These are phyloP conservation scores for Globisporangium recalcitrans DNA, from an alignment of 352 stramenopile genomes.

Conservation along the genomic window DNA sequence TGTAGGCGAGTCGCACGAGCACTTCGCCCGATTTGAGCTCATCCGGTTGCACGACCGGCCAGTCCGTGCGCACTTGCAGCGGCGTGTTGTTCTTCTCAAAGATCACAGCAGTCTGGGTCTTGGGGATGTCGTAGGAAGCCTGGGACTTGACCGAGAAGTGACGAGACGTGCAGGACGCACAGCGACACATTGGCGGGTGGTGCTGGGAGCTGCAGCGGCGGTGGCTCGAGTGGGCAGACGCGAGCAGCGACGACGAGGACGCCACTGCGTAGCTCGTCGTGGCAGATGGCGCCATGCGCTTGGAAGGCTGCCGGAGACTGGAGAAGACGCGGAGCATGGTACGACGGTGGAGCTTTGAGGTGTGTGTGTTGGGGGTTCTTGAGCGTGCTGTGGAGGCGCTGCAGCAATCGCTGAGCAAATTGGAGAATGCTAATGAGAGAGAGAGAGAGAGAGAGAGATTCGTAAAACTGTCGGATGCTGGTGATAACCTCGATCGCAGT, in stretches of 20 bases:
- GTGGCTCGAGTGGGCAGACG: conserved; percentile 14
- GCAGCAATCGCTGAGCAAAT: too few species aligned
- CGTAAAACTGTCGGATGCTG: too few species aligned
- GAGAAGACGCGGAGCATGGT: conserved; percentile 22
- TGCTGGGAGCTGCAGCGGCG: conserved; percentile 33
- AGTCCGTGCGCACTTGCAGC: conserved; percentile 42
- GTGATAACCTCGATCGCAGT: too few species aligned
- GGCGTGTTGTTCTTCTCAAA: conserved; percentile 44
- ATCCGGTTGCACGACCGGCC: conserved; percentile 37
- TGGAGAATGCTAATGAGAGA: too few species aligned
- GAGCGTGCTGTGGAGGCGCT: too few species aligned
- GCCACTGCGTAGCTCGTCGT: too few species aligned
- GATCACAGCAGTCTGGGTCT: conserved; percentile 41
- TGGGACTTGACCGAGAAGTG: conserved; percentile 35
- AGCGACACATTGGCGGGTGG: conserved; percentile 17
- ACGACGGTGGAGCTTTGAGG: too few species aligned
- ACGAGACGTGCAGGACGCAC: conserved; percentile 18
- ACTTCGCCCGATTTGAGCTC: conserved; percentile 42
- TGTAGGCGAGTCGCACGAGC: conserved; percentile 47
- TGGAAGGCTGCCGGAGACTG: conserved; percentile 22
- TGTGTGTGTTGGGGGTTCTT: too few species aligned
- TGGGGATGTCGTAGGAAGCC: conserved; percentile 37
- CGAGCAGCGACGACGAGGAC: conserved; percentile 8
- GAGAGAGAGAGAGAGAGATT: too few species aligned
- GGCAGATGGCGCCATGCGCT: conserved; percentile 8